These are phyloP conservation scores for Cordia subcordata DNA, from an alignment of 257 asterid species.

Conservation along the genomic window DNA sequence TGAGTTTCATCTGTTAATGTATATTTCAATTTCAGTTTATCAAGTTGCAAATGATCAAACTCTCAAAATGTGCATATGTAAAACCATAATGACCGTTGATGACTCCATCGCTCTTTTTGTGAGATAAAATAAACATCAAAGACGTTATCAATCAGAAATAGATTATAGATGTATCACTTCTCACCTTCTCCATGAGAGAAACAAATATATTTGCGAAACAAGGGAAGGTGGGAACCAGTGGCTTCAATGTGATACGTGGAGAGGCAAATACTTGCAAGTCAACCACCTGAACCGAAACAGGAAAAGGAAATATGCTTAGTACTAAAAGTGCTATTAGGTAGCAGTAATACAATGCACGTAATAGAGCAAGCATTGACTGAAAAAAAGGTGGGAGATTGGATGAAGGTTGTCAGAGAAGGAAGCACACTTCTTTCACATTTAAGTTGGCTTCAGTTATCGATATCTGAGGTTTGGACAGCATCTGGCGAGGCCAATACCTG, in stretches of 20 bases:
- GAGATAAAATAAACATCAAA: not conserved
- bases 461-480: no score
- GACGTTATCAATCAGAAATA: not conserved
- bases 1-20: no score
- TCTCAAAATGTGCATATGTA: no score
- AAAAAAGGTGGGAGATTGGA: no score
- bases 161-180: conserved; percentile 6
- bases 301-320: not conserved
- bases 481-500: conserved; percentile 45
- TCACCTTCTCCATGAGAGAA: conserved; percentile 94
- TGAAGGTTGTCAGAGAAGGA: no score
- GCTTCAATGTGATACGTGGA: conserved; percentile 96
- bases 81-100: no score
- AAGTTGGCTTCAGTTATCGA: no score
- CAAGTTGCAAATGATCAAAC: no score
- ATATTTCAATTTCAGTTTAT: no score
- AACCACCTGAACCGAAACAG: conserved; percentile 52
- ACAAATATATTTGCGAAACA: conserved; percentile 84
- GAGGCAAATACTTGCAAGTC: conserved; percentile 95
- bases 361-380: not conserved
- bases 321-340: not conserved
- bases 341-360: not conserved
- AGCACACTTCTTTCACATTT: no score
- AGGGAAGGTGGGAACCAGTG: conserved; percentile 90
- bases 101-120: no score